These are phyloP conservation scores for Arthrinium phaeospermum DNA, from an alignment of 2,329 filamentous ascomycete species.

Conservation along the genomic window DNA sequence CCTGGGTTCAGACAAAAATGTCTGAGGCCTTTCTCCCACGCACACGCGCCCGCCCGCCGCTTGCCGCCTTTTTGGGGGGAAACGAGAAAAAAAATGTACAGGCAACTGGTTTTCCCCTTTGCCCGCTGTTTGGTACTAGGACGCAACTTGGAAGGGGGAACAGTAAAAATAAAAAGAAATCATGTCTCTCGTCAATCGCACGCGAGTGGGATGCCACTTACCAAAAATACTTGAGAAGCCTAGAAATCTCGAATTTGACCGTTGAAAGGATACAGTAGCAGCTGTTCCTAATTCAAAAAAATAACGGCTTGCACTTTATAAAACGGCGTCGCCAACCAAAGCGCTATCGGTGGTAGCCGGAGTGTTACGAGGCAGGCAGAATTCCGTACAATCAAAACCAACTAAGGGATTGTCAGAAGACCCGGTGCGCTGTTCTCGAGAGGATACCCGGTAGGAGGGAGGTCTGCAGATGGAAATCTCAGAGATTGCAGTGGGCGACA, in stretches of 20 bases:
- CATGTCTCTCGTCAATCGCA: slow-evolving; percentile 1
- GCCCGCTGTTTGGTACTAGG: neutral
- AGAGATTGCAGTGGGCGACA: slow-evolving; percentile 6
- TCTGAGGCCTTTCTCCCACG: slow-evolving; percentile 2
- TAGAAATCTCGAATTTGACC: slow-evolving; percentile 6
- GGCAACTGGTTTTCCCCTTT: neutral
- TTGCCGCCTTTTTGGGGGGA: neutral
- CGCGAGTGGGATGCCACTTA: slow-evolving; percentile 11
- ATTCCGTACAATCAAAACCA: slow-evolving; percentile 14
- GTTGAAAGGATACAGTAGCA: slow-evolving; percentile 9
- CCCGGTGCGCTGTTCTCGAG: neutral
- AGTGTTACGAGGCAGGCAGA: neutral
- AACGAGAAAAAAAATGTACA: slow-evolving; percentile 12
- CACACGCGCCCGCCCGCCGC: neutral
- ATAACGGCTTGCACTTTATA: slow-evolving; percentile 12
- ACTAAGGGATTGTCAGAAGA: slow-evolving; percentile 11
- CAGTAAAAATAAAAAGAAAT: neutral
- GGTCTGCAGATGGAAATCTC: slow-evolving; percentile 3
- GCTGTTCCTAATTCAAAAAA: neutral
- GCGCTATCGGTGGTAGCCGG: slow-evolving; percentile 7
- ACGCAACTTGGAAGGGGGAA: neutral
- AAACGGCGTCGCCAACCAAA: slow-evolving; percentile 15
- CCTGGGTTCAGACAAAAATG: slow-evolving; percentile 16
- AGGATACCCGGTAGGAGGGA: neutral
- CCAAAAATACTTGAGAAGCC: slow-evolving; percentile 1